Conservation (phyloP, 2,329 filamentous ascomycete genomes). For the Diplodia seriata region DNA sequence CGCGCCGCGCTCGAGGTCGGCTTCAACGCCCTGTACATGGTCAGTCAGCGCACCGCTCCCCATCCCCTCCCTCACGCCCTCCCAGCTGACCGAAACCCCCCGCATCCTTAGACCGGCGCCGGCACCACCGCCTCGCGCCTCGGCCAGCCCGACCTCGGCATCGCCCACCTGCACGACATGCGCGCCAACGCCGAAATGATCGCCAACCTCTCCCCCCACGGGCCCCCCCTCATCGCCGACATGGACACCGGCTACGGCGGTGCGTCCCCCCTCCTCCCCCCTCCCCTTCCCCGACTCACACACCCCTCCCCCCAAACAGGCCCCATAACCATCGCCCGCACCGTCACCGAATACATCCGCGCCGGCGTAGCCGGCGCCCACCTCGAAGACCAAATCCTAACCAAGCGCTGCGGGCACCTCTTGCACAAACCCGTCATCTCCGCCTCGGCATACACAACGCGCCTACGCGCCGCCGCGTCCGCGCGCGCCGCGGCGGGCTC, state of each 20-base stretch:
- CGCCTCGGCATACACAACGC: conserved; percentile 57
- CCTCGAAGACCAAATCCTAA: conserved; percentile 68
- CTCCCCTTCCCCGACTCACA: conserved; percentile 58
- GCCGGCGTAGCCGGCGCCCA: conserved; percentile 66
- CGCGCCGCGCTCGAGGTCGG: conserved; percentile 67
- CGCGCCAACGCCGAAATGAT: conserved; percentile 68
- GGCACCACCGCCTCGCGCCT: conserved; percentile 68
- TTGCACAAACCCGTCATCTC: conserved; percentile 66
- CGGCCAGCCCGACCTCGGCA: conserved; percentile 68
- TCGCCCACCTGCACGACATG: conserved; percentile 70
- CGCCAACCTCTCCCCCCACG: conserved; percentile 61
- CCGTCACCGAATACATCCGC: conserved; percentile 60
- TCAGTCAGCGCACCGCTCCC: conserved; percentile 46
- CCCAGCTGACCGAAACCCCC: neutral
- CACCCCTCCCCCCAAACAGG: conserved; percentile 49
- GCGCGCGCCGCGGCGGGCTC: no score
- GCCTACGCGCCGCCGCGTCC: conserved; percentile 65
- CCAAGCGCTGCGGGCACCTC: conserved; percentile 71
- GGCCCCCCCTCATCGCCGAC: conserved; percentile 66
- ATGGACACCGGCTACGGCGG: conserved; percentile 50
- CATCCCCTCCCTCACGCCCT: neutral
- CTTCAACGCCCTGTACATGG: conserved; percentile 72
- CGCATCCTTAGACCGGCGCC: conserved; percentile 61
- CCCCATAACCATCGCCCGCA: conserved; percentile 43
- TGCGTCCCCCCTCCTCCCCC: conserved; percentile 58